Base-by-base conservation (phyloP, 2,329 filamentous ascomycete genomes). In the Botryotinia calthae region DNA sequence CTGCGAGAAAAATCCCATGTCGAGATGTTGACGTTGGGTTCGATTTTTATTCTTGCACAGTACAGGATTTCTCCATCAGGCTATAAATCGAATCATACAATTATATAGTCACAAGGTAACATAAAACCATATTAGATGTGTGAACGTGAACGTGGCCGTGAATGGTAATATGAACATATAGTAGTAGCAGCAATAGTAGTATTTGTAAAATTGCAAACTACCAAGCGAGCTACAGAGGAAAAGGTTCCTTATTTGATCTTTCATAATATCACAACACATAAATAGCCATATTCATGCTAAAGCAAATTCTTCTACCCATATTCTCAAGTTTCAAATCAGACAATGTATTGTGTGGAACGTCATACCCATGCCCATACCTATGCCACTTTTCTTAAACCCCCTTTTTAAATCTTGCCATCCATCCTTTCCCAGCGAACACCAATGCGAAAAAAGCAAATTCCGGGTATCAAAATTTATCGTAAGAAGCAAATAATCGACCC, bases 401-500 rank as follows among this genome's bases (percentile, higher is more conserved):
- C 48, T 54, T 64, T 22, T 51, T 8, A 2, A n/a, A 62, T 62
- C 31, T 22, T 7, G 6, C 31, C 46, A 14, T 25, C 2, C 14
- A 5, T 37, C 22, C 28, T 22, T 42, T 63, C 14, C 25, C 40
- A 63, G 25, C 37, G 42, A 63, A 63, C n/a, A 16, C 64, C 8
- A 42, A 28, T 18, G 25, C 46, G 14, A 66, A 61, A 66, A 61
- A 40, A 42, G 34, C 46, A 67, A 67, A 56, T 28, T n/a, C 20
- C 48, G 25, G 64, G 46, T 67, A 67, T 66, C 46, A 67, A 67
- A 64, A 54, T 14, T 22, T n/a, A 62, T 42, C 18, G 37, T 42
- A 22, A 42, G 20, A 20, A 67, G 64, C 64, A 54, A 56, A 14
- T 28, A 42, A 42, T 3, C 22, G 31, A 14, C 18, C 25, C 9